Evolutionary conservation across 2,329 filamentous ascomycete species (phyloP).

Genomic region (Paraphoma sp.): DNA sequence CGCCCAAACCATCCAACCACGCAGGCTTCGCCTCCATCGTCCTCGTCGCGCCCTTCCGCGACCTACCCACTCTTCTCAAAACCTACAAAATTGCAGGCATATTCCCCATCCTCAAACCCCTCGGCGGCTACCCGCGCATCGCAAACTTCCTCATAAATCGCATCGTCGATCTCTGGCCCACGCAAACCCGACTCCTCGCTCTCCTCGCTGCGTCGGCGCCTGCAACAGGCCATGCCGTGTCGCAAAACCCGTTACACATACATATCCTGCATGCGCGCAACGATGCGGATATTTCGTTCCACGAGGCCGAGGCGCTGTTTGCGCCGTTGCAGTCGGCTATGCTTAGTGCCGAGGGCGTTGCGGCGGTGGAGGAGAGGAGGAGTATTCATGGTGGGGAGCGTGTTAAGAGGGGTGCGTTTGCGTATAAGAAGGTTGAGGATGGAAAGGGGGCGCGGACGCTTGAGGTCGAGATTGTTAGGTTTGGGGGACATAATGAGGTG

Average conservation of each 20-base stretch:
- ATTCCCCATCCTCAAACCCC: slow-evolving; percentile 78
- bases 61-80: slow-evolving; percentile 73
- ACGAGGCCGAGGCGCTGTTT: slow-evolving; percentile 59
- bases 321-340: slow-evolving; percentile 31
- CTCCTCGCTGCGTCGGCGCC: slow-evolving; percentile 55
- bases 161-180: slow-evolving; percentile 84
- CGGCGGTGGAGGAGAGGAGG: slow-evolving; percentile 31
- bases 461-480: slow-evolving; percentile 52
- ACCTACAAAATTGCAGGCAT: slow-evolving; percentile 81
- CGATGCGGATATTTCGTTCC: slow-evolving; percentile 82
- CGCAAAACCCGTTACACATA: slow-evolving; percentile 43
- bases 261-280: slow-evolving; percentile 80
- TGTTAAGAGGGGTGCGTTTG: slow-evolving; percentile 45
- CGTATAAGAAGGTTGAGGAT: slow-evolving; percentile 42
- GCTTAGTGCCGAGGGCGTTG: slow-evolving; percentile 37
- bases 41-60: slow-evolving; percentile 80
- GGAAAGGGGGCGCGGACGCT: slow-evolving; percentile 36
- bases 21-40: slow-evolving; percentile 72
- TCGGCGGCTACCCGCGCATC: slow-evolving; percentile 70
- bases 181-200: slow-evolving; percentile 68
- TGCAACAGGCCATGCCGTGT: background rate
- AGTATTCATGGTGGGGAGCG: slow-evolving; percentile 41
- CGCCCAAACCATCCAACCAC: slow-evolving; percentile 31
- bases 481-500: slow-evolving; percentile 69
- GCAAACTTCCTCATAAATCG: slow-evolving; percentile 66